Evolutionary conservation across 768 basidiomycete genomes (phyloP), one percentile per base, ranked within the genome.

Genomic region (Nevesoporus exiguus): DNA sequence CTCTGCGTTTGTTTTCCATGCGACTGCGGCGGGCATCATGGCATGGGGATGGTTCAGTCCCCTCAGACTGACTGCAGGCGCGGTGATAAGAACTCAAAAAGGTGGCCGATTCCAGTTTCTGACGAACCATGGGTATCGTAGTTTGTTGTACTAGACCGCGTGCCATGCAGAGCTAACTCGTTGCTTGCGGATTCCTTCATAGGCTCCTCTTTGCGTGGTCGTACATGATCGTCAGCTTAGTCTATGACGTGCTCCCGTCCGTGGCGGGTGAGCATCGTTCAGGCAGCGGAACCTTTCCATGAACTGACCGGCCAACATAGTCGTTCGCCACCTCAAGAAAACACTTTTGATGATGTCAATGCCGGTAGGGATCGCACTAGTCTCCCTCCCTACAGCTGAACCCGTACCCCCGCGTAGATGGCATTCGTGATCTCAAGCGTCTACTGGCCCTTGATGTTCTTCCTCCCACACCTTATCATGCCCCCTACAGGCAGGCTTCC

Each of bases 101-200:
- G 86, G 86, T 2, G 88, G 88, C 0, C 81, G 83, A 59, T 79
- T 77, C 44, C 85, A 86, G 66, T 93, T 81, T 63, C 72, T 93
- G 50, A 93, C 91, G 0, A 87, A 91, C 59, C 83, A 89, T 69
- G 88, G 87, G 89, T 66, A 46, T 47, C 6, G 15, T 40, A 2
- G 10, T 21, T 17, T 30, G 29, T 11, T 0, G 10, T 33, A n/a
- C n/a, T 25, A 7, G 7, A 1, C 7, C 2, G 25, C 9, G 17
- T 14, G 15, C 25, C 36, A n/a, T n/a, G 13, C 44, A 52, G 10
- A 17, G 11, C 54, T 58, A 13, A 61, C 46, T 7, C 21, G 17
- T 6, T 7, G 1, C 17, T 33, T 8, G 17, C 21, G 27, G 21
- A 24, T 39, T 7, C n/a, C 21, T 19, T 15, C 2, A 13, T 37